These are phyloP conservation scores for Alternaria triticimaculans DNA, from an alignment of 2,329 filamentous ascomycete species.

Conservation along the genomic window DNA sequence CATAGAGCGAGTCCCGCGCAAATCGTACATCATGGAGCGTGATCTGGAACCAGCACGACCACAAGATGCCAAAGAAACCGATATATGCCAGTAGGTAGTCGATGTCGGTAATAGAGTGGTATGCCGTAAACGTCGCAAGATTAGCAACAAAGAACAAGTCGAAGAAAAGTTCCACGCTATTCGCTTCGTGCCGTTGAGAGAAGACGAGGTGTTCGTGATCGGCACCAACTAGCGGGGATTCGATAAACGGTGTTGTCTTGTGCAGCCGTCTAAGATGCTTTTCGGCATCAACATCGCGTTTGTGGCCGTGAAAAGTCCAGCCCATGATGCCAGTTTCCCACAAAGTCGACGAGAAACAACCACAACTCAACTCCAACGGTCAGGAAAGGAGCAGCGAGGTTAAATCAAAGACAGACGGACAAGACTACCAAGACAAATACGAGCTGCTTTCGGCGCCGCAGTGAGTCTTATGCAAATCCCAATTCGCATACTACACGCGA, in stretches of 20 bases:
- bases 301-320: constrained; percentile 42
- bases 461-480: constrained; percentile 12
- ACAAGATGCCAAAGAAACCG: constrained; percentile 49
- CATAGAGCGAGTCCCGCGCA: constrained; percentile 47
- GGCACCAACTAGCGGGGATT: constrained; percentile 45
- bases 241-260: constrained; percentile 43
- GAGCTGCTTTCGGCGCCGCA: not conserved
- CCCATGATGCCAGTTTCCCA: constrained; percentile 30
- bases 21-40: constrained; percentile 51
- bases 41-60: constrained; percentile 49
- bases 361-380: not conserved
- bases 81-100: constrained; percentile 45
- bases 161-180: constrained; percentile 49
- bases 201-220: constrained; percentile 46
- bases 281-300: constrained; percentile 39
- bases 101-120: constrained; percentile 47
- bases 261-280: constrained; percentile 46
- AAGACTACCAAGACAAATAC: not conserved
- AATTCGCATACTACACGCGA: constrained; percentile 3
- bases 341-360: not conserved
- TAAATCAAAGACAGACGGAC: not conserved
- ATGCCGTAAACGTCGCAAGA: constrained; percentile 49
- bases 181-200: constrained; percentile 49
- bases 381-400: not conserved
- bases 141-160: constrained; percentile 45